These are phyloP conservation scores for Fonticula alba DNA, from an alignment of 78 protist genomes.

Conservation along the genomic window DNA sequence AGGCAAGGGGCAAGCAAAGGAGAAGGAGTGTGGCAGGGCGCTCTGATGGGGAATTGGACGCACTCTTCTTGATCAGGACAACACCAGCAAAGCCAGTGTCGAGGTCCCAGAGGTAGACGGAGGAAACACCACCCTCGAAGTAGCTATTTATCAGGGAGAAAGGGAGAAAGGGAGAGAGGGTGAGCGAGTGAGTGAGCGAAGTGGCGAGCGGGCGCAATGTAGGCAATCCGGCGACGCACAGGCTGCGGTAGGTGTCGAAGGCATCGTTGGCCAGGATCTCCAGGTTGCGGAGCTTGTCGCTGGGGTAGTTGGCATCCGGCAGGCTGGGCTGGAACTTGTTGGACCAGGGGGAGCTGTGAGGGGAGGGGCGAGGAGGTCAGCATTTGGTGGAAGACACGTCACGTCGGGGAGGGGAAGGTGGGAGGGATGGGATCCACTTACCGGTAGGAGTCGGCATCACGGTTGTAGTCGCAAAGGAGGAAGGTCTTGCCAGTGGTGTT, in stretches of 20 bases:
- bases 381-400: neutral
- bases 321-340: constrained; percentile 80
- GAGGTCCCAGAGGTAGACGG: constrained; percentile 79
- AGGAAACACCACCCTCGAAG: constrained; percentile 77
- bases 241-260: constrained; percentile 71
- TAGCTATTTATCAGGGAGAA: too few relatives aligned
- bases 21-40: neutral
- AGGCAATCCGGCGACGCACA: constrained; percentile 25
- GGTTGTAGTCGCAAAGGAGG: constrained; percentile 86
- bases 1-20: neutral
- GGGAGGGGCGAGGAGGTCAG: neutral
- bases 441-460: constrained; percentile 94
- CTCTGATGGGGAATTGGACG: neutral
- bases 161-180: too few relatives aligned
- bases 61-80: constrained; percentile 65
- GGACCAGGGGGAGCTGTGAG: constrained; percentile 82
- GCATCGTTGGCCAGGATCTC: constrained; percentile 37
- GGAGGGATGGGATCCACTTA: neutral
- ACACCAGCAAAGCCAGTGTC: constrained; percentile 69
- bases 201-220: too few relatives aligned
- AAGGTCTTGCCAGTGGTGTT: constrained; percentile 22
- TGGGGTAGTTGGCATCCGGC: constrained; percentile 62
- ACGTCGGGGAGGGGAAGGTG: neutral
- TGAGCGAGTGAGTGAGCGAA: too few relatives aligned
- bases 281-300: constrained; percentile 55